Base-by-base conservation (phyloP, 805 yeast genomes). In the Yarrowia yakushimensis region DNA sequence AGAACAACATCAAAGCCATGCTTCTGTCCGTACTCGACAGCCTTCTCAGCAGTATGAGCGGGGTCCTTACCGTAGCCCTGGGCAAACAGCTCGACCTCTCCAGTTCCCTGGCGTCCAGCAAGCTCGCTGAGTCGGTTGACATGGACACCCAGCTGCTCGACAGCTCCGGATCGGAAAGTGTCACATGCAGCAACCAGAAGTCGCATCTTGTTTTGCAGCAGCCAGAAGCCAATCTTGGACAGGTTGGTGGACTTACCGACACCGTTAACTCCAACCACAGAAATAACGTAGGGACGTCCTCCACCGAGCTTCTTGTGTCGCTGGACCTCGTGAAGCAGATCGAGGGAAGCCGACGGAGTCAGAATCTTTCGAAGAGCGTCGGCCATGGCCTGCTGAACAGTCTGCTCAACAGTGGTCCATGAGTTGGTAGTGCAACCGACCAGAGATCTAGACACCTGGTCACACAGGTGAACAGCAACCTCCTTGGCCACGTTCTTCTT, bases 41-140 rank as follows among this genome's bases (percentile, higher is more conserved):
- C 97, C 75, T 87, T 89, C 64, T 85, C 88, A 23, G 98, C 98
- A 63, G 93, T 90, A 64, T 88, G 87, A 0, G 97, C 96, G 8
- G 96, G 97, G n/a, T 96, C 94, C 42, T 96, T 96, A 65, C 98
- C 98, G 69, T 93, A 93, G 4, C 99, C 99, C 62, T 91, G 92
- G 75, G 91, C 96, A 72, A 87, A 93, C 33, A 93, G 76, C 72
- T 91, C 97, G 57, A 90, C 86, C 52, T 72, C 68, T 11, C 79
- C 80, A 12, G 74, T 69, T 2, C 81, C 78, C 17, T 78, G 73
- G 4, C 81, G 73, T 50, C 80, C 82, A 31, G 90, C 85, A 42
- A 92, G 78, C 65, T 84, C 84, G 60, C 85, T 82, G 66, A 93
- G 78, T 69, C 94, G 89, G 65, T 86, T 85, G 2, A 93, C 98